phyloP scores from a whole-genome alignment of 148 eudicot genomes.

The Silene latifolia region DNA sequence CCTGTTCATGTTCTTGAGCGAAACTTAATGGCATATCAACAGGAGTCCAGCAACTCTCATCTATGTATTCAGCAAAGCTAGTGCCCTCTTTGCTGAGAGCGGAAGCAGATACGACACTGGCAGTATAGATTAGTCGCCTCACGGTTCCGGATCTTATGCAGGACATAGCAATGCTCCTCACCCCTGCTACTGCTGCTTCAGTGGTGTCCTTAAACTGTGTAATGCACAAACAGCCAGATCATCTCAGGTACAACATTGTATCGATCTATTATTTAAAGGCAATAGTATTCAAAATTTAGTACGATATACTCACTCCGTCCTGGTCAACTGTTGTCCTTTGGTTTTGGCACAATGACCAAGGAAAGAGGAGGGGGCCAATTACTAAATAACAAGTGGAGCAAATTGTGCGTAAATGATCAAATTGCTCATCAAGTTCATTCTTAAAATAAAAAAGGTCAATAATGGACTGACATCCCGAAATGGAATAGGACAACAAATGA shows the following conservation, averaged over 20 bases:
- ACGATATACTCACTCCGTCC: no score
- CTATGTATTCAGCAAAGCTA: constrained; percentile 35
- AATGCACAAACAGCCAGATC: background rate
- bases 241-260: background rate
- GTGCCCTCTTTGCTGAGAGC: constrained; percentile 45
- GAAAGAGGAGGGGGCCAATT: no score
- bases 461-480: no score
- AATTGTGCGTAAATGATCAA: no score
- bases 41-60: constrained; percentile 68
- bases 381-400: no score
- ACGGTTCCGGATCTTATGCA: constrained; percentile 54
- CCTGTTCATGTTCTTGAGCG: background rate
- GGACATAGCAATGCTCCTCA: constrained; percentile 32
- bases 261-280: no score
- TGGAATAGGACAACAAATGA: no score
- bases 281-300: no score
- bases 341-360: no score
- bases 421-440: no score
- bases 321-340: no score
- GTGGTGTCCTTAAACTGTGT: constrained; percentile 31
- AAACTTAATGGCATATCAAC: constrained; percentile 34
- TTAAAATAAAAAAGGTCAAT: no score
- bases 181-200: constrained; percentile 42
- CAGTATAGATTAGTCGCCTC: constrained; percentile 48
- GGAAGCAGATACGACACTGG: constrained; percentile 46